Conservation (phyloP, 305 asterid species). For the Solanum hybrid region DNA sequence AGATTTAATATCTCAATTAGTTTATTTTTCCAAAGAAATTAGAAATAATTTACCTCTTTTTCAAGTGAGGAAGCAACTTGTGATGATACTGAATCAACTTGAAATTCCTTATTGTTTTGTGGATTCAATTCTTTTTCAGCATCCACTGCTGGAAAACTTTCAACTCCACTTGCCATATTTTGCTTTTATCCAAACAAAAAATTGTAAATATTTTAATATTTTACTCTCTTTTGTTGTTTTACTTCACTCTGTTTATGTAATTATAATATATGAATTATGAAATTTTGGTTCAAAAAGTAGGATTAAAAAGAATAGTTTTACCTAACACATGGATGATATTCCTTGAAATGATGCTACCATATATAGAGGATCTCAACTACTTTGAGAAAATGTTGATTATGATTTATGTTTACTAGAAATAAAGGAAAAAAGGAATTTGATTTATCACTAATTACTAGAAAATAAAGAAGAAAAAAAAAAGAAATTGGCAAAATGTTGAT, state of each 20-base stretch:
- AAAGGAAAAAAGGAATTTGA: too few relatives aligned
- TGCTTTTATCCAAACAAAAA: neutral
- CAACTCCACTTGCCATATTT: slow-evolving; percentile 37
- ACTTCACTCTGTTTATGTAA: neutral
- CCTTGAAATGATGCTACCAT: slow-evolving; percentile 15
- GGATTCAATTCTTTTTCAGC: slow-evolving; percentile 50
- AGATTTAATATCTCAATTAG: neutral
- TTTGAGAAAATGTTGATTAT: too few relatives aligned
- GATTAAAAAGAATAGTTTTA: slow-evolving; percentile 1
- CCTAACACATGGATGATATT: slow-evolving; percentile 18
- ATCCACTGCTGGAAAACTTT: slow-evolving; percentile 54
- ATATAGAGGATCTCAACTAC: slow-evolving; percentile 24
- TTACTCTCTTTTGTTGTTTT: neutral
- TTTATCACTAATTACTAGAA: too few relatives aligned
- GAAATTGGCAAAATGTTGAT: too few relatives aligned
- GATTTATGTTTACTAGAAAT: neutral
- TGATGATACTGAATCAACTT: slow-evolving; percentile 54
- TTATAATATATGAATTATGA: neutral
- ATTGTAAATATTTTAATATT: neutral
- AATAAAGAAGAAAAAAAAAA: too few relatives aligned
- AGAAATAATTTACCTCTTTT: slow-evolving; percentile 29
- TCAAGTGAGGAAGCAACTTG: slow-evolving; percentile 31
- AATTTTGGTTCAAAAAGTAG: neutral
- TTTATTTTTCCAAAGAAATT: neutral
- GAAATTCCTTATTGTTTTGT: slow-evolving; percentile 31